Evolutionary conservation across 352 stramenopile genomes (phyloP), one percentile per base, ranked within the genome.

Genomic region (Globisporangium spiculum): DNA sequence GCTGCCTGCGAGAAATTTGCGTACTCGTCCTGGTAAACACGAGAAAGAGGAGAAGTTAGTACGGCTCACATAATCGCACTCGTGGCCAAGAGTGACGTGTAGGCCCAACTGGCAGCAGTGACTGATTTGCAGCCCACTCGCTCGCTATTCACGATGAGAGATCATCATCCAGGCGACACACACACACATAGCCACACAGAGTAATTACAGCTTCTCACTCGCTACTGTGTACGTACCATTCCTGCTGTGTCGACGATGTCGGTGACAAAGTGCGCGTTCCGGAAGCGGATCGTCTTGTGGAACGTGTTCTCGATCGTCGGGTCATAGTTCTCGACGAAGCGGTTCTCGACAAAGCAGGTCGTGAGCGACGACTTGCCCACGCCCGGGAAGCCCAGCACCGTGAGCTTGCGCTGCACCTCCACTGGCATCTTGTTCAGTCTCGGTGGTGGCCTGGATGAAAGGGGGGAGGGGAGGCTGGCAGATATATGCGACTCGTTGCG

Each of bases 201-300:
- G 10, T 7, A 22, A 26, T 41, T 32, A 6, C 7, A 27, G 6
- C 7, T 5, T 20, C 12, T 18, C 41, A 14, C 0, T 44, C 9
- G 4, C 22, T 50, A 50, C 16, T n/a, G 16, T 3, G 14, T 20
- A 70, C 76, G 27, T 73, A 96, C 88, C 88, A 99, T 98, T 65
- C 96, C 96, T 14, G 96, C 96, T n/a, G 94, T 98, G 75, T 99
- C 96, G 70, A 99, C 94, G 73, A 99, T 98, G 74, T 98, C 96
- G 27, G 94, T 98, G 38, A 96, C 89, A 67, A 99, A 99, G 77
- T 98, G 92, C 24, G 97, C 96, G 73, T 97, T 97, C n/a, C 90
- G 82, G 80, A 99, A 98, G 44, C 93, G 89, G 62, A 99, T 98
- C 9, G 91, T 98, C 83, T 98, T 98, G 81, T 98, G 91, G 71